Percentiles rank a stretch among this genome's conserved stretches.
Conservation (phyloP, 495 filamentous ascomycete genomes). For the Coniosporium apollinis region DNA sequence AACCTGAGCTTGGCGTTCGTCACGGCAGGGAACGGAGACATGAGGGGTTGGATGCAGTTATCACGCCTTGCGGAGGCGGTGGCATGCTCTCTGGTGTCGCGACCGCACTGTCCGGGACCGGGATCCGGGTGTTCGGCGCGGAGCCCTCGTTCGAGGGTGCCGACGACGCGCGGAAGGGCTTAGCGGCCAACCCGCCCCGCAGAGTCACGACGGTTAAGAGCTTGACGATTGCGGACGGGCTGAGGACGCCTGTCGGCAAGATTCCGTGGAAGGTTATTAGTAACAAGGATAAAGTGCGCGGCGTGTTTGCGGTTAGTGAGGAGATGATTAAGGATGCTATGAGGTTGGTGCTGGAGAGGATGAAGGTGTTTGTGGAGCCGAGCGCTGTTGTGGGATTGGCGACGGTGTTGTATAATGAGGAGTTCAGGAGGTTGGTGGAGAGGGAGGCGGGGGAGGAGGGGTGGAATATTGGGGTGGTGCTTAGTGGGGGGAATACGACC, state of each 20-base stretch:
- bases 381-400: constrained; percentile 76
- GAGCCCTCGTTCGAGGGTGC: constrained; percentile 75
- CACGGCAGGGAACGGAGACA: constrained; percentile 1
- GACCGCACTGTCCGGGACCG: constrained; percentile 50
- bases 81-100: constrained; percentile 77
- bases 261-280: constrained; percentile 71
- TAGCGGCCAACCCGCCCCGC: constrained; percentile 38
- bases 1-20: constrained; percentile 8
- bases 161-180: constrained; percentile 60
- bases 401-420: constrained; percentile 67
- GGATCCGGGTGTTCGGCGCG: constrained; percentile 67
- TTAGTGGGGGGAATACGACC: constrained; percentile 84
- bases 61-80: constrained; percentile 77
- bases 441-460: constrained; percentile 51
- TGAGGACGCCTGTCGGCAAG: constrained; percentile 68
- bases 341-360: constrained; percentile 64
- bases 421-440: constrained; percentile 56
- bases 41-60: constrained; percentile 50
- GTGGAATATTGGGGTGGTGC: constrained; percentile 75
- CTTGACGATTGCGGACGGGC: constrained; percentile 77
- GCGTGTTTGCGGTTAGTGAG: constrained; percentile 65
- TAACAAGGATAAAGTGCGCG: constrained; percentile 48
- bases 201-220: constrained; percentile 51
- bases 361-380: constrained; percentile 89
- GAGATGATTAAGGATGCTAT: constrained; percentile 67